Base-by-base conservation (phyloP, 2,329 filamentous ascomycete genomes). In the Aureobasidium sp. region DNA sequence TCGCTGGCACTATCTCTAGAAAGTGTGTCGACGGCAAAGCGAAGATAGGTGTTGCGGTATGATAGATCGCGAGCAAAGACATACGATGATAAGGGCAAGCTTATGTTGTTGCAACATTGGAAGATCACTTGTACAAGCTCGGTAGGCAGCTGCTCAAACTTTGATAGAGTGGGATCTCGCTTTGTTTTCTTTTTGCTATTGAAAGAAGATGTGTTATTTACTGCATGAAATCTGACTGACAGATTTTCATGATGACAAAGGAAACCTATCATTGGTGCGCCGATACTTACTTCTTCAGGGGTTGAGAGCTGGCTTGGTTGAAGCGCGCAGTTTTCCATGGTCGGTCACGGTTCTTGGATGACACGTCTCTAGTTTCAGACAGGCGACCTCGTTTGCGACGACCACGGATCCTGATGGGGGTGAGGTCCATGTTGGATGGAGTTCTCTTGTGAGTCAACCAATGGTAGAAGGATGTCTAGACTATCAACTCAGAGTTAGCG, bases 101-200 rank as follows among this genome's bases (percentile, higher is more conserved):
- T 67, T 37, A 71, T 54, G 50, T 72, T 74, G 32, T 62, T 66
- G 27, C 67, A 68, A 36, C 64, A 66, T 13, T 68, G 64, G 51
- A 74, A 74, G 39, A 74, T 73, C 25, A 65, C 61, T 57, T 74
- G 70, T 36, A 73, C 48, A 14, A 74, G 67, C 59, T 74, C 72
- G 7, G 67, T 67, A n/a, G 72, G 72, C 27, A 74, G 60, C 44
- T 68, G 63, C 54, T 74, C 72, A 36, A 74, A 62, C n/a, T 58
- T 48, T 50, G 71, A 67, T 29, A 70, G 50, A 1, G 63, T 59
- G 36, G 37, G 49, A 25, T 47, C 36, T 48, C 47, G 54, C 32
- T 59, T 59, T 48, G 57, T 54, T 39, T 49, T 48, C 21, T 44
- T 59, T 41, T 44, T 60, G 55, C 41, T 62, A 55, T 58, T 45